Evolutionary conservation across 2,329 filamentous ascomycete genomes (phyloP).

Genomic region (Aureobasidium musti): DNA sequence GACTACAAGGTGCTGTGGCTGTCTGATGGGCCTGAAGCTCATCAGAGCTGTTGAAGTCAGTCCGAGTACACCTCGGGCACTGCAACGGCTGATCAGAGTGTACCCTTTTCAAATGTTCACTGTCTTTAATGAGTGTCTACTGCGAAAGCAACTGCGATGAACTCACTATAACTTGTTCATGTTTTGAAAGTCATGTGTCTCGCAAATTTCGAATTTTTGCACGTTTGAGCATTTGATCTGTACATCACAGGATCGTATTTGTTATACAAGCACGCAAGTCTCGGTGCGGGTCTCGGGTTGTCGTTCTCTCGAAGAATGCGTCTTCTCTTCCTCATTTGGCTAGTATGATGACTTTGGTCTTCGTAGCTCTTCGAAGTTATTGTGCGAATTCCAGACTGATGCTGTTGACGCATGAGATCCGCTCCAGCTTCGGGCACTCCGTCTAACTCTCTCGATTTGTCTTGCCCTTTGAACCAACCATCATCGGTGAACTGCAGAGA

Average conservation of each 20-base stretch:
- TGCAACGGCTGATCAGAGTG: background rate
- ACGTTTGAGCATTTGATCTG: background rate
- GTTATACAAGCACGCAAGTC: background rate
- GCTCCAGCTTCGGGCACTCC: no score
- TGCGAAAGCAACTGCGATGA: no score
- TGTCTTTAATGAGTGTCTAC: background rate
- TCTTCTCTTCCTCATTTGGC: background rate
- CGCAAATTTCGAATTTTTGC: background rate
- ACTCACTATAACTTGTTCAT: slow-evolving; percentile 6
- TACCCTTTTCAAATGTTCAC: background rate
- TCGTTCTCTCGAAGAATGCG: background rate
- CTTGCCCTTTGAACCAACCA: no score
- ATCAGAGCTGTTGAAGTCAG: background rate
- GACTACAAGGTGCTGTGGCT: background rate
- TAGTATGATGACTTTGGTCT: no score
- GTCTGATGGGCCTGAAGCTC: background rate
- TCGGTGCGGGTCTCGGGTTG: background rate
- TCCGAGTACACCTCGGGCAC: background rate
- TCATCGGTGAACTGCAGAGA: no score
- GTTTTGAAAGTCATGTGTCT: background rate
- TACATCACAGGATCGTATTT: background rate
- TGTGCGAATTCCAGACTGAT: no score
- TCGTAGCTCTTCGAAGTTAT: no score
- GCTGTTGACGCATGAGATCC: no score
- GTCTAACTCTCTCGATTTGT: no score